A percentile compares a stretch with the other conserved stretches of the same genome.
Evolutionary conservation across 371 early-diverging fungal genomes (phyloP).

Genomic region (Dichotomocladium elegans): DNA sequence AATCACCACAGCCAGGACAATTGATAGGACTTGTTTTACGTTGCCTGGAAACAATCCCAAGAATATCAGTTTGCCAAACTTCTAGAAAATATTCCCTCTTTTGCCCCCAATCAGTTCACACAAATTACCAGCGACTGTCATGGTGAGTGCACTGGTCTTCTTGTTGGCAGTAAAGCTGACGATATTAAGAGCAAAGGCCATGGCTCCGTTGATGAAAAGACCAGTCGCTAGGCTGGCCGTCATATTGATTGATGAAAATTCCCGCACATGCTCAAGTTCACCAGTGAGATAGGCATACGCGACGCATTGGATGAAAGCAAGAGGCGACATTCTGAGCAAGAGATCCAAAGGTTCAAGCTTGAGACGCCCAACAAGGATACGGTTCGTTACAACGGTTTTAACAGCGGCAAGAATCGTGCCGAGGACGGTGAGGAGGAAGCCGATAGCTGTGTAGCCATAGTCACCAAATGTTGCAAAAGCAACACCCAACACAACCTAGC

Average conservation of each 20-base stretch:
- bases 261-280: conserved; percentile 55
- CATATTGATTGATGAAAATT: conserved; percentile 46
- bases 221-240: conserved; percentile 45
- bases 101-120: neutral
- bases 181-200: conserved; percentile 83
- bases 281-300: conserved; percentile 65
- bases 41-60: conserved; percentile 44
- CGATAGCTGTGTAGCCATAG: conserved; percentile 69
- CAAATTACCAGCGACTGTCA: conserved; percentile 83
- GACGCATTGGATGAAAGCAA: conserved; percentile 75
- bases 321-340: conserved; percentile 76
- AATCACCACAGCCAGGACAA: conserved; percentile 72
- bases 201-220: conserved; percentile 69
- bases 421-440: conserved; percentile 77
- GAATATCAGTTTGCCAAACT: too few relatives aligned
- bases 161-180: conserved; percentile 84
- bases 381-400: conserved; percentile 85
- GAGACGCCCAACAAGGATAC: conserved; percentile 74
- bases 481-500: conserved; percentile 73
- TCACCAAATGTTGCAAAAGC: conserved; percentile 83
- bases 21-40: conserved; percentile 84
- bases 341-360: conserved; percentile 84
- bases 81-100: neutral
- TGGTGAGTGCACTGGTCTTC: conserved; percentile 80
- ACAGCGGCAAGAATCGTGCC: conserved; percentile 79